Conservation (phyloP, 164 flowering plant genomes). For the Liquidambar formosana region DNA sequence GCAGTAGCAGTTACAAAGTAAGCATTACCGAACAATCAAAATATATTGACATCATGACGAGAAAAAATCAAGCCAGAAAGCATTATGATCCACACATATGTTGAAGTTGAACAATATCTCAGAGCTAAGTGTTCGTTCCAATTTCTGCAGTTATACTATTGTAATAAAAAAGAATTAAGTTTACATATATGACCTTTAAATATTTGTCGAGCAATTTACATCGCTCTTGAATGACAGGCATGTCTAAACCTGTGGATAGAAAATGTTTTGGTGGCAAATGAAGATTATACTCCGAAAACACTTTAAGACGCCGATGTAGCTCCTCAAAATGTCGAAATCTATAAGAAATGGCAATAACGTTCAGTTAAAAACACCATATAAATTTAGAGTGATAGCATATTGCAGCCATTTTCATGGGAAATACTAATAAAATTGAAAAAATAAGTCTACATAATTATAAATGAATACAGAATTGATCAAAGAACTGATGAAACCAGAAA, state of each 20-base stretch:
- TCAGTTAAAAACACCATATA: background rate
- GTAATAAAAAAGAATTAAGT: background rate
- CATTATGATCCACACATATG: too few relatives aligned
- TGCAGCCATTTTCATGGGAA: background rate
- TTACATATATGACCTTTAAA: slow-evolving; percentile 66
- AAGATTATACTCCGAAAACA: slow-evolving; percentile 81
- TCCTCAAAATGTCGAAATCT: slow-evolving; percentile 99
- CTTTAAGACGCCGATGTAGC: slow-evolving; percentile 90
- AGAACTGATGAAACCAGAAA: slow-evolving; percentile 18
- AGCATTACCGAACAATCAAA: background rate
- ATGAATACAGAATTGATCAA: slow-evolving; percentile 2
- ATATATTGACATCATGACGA: background rate
- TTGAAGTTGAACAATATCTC: too few relatives aligned
- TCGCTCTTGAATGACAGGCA: slow-evolving; percentile 83
- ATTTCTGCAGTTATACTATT: background rate
- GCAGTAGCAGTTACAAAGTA: background rate
- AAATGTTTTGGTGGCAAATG: slow-evolving; percentile 99
- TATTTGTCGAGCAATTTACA: slow-evolving; percentile 84
- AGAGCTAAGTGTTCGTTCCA: background rate
- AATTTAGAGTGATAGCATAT: background rate
- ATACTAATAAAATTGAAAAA: background rate
- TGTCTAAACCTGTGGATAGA: slow-evolving; percentile 81
- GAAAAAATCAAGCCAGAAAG: background rate
- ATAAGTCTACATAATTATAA: background rate
- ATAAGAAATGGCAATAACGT: slow-evolving; percentile 5